These are phyloP conservation scores for Zhuliangozyma blackwelliae DNA, from an alignment of 1,139 yeast genomes.

Conservation along the genomic window DNA sequence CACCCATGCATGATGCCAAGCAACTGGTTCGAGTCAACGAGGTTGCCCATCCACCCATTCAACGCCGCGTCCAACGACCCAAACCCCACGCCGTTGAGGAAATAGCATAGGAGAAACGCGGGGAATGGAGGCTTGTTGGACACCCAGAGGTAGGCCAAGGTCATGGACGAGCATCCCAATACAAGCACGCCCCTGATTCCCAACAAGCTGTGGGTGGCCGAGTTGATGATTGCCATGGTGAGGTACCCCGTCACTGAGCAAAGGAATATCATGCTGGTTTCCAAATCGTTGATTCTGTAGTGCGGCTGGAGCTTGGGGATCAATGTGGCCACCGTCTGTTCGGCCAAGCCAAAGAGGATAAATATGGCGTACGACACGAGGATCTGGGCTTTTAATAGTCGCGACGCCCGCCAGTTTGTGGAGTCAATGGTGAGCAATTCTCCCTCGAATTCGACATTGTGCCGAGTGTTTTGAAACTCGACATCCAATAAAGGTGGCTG, in stretches of 20 bases:
- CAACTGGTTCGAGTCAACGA: conserved; percentile 56
- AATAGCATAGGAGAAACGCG: conserved; percentile 31
- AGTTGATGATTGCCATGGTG: conserved; percentile 34
- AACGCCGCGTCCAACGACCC: conserved; percentile 61
- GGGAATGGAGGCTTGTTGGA: conserved; percentile 33
- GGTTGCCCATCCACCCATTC: conserved; percentile 55
- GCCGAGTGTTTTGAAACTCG: not conserved
- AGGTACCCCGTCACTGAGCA: conserved; percentile 37
- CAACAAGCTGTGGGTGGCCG: conserved; percentile 23
- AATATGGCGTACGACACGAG: conserved; percentile 33
- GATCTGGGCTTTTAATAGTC: conserved; percentile 36
- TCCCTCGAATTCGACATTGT: conserved; percentile 21
- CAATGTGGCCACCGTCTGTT: conserved; percentile 55
- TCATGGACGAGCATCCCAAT: conserved; percentile 29
- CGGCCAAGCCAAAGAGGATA: conserved; percentile 49
- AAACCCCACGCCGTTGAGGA: conserved; percentile 52
- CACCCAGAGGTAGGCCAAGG: conserved; percentile 23
- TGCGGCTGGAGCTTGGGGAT: conserved; percentile 45
- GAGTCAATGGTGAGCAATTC: conserved; percentile 29
- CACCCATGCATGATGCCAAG: conserved; percentile 65
- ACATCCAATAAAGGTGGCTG: conserved; percentile 4
- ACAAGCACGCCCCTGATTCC: conserved; percentile 39
- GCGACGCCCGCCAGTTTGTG: conserved; percentile 37
- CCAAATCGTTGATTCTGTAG: conserved; percentile 42
- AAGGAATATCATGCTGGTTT: conserved; percentile 32